Base-by-base conservation (phyloP, 106 monocot species). In the Allium sativum region DNA sequence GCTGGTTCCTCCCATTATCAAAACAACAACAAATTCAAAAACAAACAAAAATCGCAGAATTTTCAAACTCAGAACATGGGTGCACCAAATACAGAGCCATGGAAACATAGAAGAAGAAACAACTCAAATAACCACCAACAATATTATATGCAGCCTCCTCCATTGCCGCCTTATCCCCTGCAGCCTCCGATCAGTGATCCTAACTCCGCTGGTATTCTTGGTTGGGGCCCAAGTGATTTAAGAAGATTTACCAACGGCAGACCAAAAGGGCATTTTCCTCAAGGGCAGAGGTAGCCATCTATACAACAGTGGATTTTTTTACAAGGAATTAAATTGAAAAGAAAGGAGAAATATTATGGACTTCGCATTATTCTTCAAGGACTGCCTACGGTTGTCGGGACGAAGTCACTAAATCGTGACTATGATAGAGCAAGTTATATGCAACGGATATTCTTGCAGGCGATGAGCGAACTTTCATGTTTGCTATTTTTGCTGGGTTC, bases 41-140 rank as follows among this genome's bases (percentile, higher is more conserved):
- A 62, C 64, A 96, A 73, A 61, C 65, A 48, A 51, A 76, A 67
- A 53, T 56, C 80, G 45, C 75, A 76, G 11, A 73, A 74, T 15
- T 68, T 70, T 50, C 44, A 45, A 14, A 61, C 76, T 7, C 67
- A 79, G 68, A 79, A 73, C 61, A 80, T 86, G 18, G 50, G 41
- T 11, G 45, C 78, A 42, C 77, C 78, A 57, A 81, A 77, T 18
- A 81, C 84, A 3, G 98, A 85, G 67, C 82, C 83, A n/a, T 98
- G 98, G 98, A 98, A 98, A 60, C 91, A 92, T 5, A 72, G 98
- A 18, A 73, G 85, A 72, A 92, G 92, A 81, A 40, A 72, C 12
- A 79, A 74, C 45, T 13, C 42, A 10, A 74, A 85, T 69, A 52
- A 55, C 58, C 72, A 85, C 70, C 47, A 55, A 54, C 74, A 69